Conservation (phyloP, 306 rosid genomes). For the Corylus avellana region DNA sequence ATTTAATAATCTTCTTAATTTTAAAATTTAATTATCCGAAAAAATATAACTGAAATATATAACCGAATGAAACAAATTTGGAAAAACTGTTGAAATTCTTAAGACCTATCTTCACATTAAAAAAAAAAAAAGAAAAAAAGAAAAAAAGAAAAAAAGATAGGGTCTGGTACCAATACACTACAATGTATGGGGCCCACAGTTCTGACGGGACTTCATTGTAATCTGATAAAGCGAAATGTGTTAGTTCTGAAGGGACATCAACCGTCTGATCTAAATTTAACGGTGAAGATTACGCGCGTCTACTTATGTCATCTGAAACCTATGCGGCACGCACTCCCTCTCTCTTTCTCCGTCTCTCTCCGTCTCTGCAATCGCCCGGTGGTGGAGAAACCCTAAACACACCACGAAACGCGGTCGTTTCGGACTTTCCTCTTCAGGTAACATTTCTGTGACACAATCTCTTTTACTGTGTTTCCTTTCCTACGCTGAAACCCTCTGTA, state of each 20-base stretch:
- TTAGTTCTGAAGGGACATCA: conserved; percentile 6
- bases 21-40: no score
- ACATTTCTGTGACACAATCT: background rate
- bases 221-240: conserved; percentile 7
- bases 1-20: no score
- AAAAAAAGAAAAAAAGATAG: conserved; percentile 2
- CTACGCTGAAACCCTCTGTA: background rate
- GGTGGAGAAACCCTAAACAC: conserved; percentile 29
- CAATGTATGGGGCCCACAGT: conserved; percentile 13
- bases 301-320: conserved; percentile 38
- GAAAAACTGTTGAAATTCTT: no score
- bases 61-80: no score
- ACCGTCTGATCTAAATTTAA: conserved; percentile 31
- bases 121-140: background rate
- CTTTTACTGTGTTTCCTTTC: background rate
- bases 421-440: background rate
- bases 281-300: conserved; percentile 30
- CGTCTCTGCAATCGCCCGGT: conserved; percentile 38
- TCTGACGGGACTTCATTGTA: background rate
- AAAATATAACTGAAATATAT: no score
- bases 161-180: conserved; percentile 16
- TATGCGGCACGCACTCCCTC: conserved; percentile 40
- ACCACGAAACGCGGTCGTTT: conserved; percentile 28
- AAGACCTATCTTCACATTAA: no score
- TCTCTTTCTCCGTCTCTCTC: conserved; percentile 24